Conservation (phyloP, 768 basidiomycete genomes). For the Rhizopogon roseolus region DNA sequence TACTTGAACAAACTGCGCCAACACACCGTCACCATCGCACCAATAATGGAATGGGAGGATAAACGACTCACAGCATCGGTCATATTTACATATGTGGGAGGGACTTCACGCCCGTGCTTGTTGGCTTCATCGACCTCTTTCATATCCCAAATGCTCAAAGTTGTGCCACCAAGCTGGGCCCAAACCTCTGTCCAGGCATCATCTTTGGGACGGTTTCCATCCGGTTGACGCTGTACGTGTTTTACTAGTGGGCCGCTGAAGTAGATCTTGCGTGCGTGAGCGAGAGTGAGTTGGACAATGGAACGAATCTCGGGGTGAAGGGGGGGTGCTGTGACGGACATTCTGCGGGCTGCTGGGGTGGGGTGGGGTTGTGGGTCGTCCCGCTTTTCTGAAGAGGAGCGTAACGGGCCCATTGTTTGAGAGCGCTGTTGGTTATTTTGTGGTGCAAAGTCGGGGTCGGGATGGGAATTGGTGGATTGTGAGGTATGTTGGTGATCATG, state of each 20-base stretch:
- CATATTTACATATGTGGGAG: constrained; percentile 82
- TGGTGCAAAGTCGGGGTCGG: constrained; percentile 18
- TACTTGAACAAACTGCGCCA: constrained; percentile 67
- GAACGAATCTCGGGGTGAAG: constrained; percentile 83
- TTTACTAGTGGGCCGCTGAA: constrained; percentile 82
- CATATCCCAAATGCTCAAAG: constrained; percentile 91
- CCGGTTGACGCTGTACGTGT: constrained; percentile 70
- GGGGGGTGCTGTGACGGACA: constrained; percentile 28
- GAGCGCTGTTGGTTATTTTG: constrained; percentile 23
- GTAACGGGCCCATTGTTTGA: constrained; percentile 26
- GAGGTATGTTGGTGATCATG: constrained; percentile 11
- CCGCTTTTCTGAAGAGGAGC: constrained; percentile 10
- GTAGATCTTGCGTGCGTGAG: constrained; percentile 83
- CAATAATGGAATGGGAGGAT: constrained; percentile 3
- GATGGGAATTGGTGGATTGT: constrained; percentile 5
- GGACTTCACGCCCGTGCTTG: constrained; percentile 74
- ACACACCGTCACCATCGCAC: constrained; percentile 3
- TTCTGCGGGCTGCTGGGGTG: constrained; percentile 16
- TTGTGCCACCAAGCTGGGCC: constrained; percentile 88
- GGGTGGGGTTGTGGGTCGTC: constrained; percentile 15
- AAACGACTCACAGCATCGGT: constrained; percentile 73
- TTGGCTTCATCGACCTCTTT: constrained; percentile 81
- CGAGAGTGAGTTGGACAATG: constrained; percentile 65
- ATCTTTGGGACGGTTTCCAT: constrained; percentile 71
- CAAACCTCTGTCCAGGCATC: constrained; percentile 83